Base-by-base conservation (phyloP, 2,329 filamentous ascomycete species). In the Aspergillus ochraceoroseus region DNA sequence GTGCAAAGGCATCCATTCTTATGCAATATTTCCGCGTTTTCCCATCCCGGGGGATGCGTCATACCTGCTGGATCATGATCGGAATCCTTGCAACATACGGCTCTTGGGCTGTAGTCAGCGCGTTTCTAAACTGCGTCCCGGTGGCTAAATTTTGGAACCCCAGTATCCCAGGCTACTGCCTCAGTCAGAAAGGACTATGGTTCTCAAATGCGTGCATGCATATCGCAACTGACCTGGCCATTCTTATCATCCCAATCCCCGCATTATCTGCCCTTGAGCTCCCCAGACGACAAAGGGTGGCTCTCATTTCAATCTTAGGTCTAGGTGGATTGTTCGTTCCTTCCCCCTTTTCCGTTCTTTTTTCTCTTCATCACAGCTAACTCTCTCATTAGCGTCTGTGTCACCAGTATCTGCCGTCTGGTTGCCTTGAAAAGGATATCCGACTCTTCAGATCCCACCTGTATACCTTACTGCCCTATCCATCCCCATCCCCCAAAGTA, bases 1-100 rank as follows among this genome's bases (percentile, higher is more conserved):
- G 62, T 43, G 69, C 68, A 27, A 72, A 73, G 56, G 61, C 64
- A 15, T 72, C 69, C 1, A 71, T 74, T 36, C 53, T 74, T n/a
- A 56, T 70, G 38, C 70, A 73, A 48, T 73, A 73, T 48, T 64
- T 70, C 14, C 68, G 68, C 25, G 62, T 74, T 32, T 71, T 73
- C 51, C 58, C 54, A 22, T 59, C 56, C 2, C 57, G 46, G 5
- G 47, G 46, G 22, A 64, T 63, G 49, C 60, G 66, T 3, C 38
- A 60, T 13, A 45, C 61, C 17, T 68, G 63, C 46, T 68, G 58
- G 52, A 31, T 53, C 7, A 59, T 72, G 49, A 57, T 72, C 15
- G 41, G 49, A 0, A 31, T 62, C 40, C 40, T 65, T 55, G 66
- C 14, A 27, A 52, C 53, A 4, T 65, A 62, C 32, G 62, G 62